phyloP scores from a whole-genome alignment of 768 basidiomycete species.

The Pisolithus orientalis region DNA sequence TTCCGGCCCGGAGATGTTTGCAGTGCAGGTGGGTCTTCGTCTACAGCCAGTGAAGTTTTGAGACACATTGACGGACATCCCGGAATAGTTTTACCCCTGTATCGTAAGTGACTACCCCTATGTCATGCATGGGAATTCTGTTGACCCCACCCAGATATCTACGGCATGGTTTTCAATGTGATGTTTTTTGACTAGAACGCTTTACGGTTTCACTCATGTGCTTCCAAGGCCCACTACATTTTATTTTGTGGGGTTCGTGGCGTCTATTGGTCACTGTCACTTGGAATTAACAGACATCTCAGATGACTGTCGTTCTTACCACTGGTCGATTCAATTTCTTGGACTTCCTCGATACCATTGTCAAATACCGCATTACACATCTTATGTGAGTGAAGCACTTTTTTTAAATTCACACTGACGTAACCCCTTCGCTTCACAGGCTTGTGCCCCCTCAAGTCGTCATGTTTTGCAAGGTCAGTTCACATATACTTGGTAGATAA shows the following conservation, averaged over 20 bases:
- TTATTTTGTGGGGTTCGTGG: conserved; percentile 48
- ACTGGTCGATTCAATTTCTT: conserved; percentile 39
- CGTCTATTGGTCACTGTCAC: not conserved
- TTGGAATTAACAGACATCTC: conserved; percentile 4
- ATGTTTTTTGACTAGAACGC: conserved; percentile 9
- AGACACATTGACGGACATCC: too few relatives aligned
- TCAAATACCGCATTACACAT: conserved; percentile 41
- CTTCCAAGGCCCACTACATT: conserved; percentile 48
- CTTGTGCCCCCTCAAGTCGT: conserved; percentile 46
- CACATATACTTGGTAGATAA: not conserved
- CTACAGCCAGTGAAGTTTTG: too few relatives aligned
- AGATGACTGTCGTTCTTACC: conserved; percentile 48
- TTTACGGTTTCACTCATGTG: conserved; percentile 6
- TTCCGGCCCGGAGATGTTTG: conserved; percentile 58
- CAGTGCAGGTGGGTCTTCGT: conserved; percentile 42
- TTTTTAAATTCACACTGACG: not conserved
- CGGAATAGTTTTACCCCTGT: conserved; percentile 48
- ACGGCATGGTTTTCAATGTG: conserved; percentile 58
- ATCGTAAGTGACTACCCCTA: conserved; percentile 37
- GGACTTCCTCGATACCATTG: conserved; percentile 41
- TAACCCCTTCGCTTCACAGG: conserved; percentile 11
- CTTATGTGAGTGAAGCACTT: conserved; percentile 23
- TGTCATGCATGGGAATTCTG: not conserved
- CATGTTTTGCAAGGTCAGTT: conserved; percentile 41
- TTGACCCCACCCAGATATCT: conserved; percentile 44